phyloP scores from a whole-genome alignment of 1,284 basidiomycete genomes.

The Apiotrichum sp. region DNA sequence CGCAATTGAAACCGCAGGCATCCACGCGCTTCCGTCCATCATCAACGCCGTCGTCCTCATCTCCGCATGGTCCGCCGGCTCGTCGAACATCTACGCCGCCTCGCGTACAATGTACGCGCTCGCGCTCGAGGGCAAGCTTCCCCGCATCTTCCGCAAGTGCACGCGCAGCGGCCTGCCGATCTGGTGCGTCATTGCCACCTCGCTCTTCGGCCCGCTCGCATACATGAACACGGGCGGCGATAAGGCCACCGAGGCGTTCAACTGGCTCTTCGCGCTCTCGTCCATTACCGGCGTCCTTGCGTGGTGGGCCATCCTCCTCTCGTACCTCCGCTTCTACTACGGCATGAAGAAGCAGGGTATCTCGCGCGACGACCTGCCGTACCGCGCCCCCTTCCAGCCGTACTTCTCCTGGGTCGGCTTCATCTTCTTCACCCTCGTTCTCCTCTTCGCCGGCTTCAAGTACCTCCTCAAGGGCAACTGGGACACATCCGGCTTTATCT shows the following conservation, averaged over 20 bases:
- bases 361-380: slow-evolving; percentile 60
- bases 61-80: slow-evolving; percentile 53
- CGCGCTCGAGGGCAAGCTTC: slow-evolving; percentile 48
- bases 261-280: slow-evolving; percentile 55
- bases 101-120: slow-evolving; percentile 54
- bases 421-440: slow-evolving; percentile 54
- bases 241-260: slow-evolving; percentile 61
- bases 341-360: slow-evolving; percentile 62
- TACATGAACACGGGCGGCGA: slow-evolving; percentile 50
- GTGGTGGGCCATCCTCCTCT: slow-evolving; percentile 63
- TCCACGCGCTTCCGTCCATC: slow-evolving; percentile 54
- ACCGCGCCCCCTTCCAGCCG: slow-evolving; percentile 52
- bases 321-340: slow-evolving; percentile 67
- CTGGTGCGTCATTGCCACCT: slow-evolving; percentile 59
- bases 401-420: slow-evolving; percentile 50
- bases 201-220: slow-evolving; percentile 61
- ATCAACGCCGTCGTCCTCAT: slow-evolving; percentile 59
- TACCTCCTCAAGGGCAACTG: slow-evolving; percentile 60
- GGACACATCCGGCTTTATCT: slow-evolving; percentile 39
- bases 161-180: slow-evolving; percentile 67
- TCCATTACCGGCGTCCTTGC: slow-evolving; percentile 58
- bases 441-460: slow-evolving; percentile 42
- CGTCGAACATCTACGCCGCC: slow-evolving; percentile 54
- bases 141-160: slow-evolving; percentile 56
- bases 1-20: slow-evolving; percentile 56